Evolutionary conservation across 2,329 filamentous ascomycete genomes (phyloP).

Genomic region (Cytospora leucostoma): DNA sequence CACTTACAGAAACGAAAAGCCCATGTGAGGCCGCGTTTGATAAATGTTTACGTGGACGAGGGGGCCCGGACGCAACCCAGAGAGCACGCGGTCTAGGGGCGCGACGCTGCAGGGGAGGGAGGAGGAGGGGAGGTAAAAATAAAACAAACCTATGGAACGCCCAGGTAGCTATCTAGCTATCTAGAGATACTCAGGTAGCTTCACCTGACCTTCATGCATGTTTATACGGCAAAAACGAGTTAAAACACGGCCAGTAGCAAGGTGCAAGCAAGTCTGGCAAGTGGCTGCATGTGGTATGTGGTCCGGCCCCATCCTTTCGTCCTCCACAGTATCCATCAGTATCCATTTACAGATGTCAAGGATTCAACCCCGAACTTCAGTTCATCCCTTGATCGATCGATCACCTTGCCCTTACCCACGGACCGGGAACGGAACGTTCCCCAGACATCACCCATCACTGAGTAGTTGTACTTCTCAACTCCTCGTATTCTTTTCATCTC

Average conservation of each 20-base stretch:
- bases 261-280: too few relatives aligned
- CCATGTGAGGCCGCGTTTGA: neutral
- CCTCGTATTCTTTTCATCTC: conserved; percentile 7
- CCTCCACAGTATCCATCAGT: conserved; percentile 13
- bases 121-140: neutral
- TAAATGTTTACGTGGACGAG: too few relatives aligned
- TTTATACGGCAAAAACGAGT: too few relatives aligned
- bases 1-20: neutral
- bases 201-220: too few relatives aligned
- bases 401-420: neutral
- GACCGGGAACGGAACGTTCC: conserved; percentile 9
- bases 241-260: too few relatives aligned
- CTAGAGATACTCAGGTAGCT: too few relatives aligned
- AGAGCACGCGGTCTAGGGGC: neutral
- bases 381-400: conserved; percentile 10
- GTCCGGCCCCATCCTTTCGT: conserved; percentile 14
- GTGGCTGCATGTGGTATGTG: conserved; percentile 10
- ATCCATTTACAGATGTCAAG: conserved; percentile 18
- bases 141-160: neutral
- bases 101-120: neutral
- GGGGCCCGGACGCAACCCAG: neutral
- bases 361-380: neutral
- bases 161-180: too few relatives aligned
- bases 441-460: conserved; percentile 5
- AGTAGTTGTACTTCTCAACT: conserved; percentile 22